Percentiles rank a stretch among this genome's conserved stretches.
These are phyloP conservation scores for Nakazawaea peltata DNA, from an alignment of 805 yeast species.

Conservation along the genomic window DNA sequence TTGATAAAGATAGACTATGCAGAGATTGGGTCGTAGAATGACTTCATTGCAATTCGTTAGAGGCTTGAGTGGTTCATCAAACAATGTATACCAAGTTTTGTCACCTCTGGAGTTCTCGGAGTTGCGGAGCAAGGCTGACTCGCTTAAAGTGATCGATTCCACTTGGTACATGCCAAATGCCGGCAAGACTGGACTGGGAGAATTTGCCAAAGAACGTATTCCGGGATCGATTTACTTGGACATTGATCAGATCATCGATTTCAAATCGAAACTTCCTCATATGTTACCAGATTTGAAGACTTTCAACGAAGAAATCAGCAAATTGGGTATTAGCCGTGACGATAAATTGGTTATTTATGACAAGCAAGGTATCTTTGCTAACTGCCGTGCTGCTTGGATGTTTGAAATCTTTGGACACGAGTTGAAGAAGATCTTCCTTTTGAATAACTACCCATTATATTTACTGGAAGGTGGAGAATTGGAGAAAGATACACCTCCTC, in stretches of 20 bases:
- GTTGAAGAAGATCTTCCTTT: slow-evolving; percentile 41
- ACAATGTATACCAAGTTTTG: no score
- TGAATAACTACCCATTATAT: slow-evolving; percentile 54
- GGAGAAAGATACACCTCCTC: slow-evolving; percentile 15
- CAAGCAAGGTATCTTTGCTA: slow-evolving; percentile 73
- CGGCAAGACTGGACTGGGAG: slow-evolving; percentile 50
- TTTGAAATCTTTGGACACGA: slow-evolving; percentile 71
- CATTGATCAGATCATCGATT: slow-evolving; percentile 61
- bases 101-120: no score
- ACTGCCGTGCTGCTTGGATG: slow-evolving; percentile 93
- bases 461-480: slow-evolving; percentile 12
- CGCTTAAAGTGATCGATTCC: slow-evolving; percentile 62
- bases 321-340: slow-evolving; percentile 45
- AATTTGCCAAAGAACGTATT: slow-evolving; percentile 47
- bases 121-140: no score
- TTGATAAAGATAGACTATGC: no score
- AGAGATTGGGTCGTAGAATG: no score
- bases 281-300: slow-evolving; percentile 67
- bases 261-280: slow-evolving; percentile 67
- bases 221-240: slow-evolving; percentile 70
- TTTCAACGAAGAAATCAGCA: slow-evolving; percentile 45
- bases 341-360: slow-evolving; percentile 80
- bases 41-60: no score
- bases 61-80: no score
- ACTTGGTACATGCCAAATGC: slow-evolving; percentile 89